Conservation (phyloP, 2,329 filamentous ascomycete genomes). For the Verticillium zaregamsianum region DNA sequence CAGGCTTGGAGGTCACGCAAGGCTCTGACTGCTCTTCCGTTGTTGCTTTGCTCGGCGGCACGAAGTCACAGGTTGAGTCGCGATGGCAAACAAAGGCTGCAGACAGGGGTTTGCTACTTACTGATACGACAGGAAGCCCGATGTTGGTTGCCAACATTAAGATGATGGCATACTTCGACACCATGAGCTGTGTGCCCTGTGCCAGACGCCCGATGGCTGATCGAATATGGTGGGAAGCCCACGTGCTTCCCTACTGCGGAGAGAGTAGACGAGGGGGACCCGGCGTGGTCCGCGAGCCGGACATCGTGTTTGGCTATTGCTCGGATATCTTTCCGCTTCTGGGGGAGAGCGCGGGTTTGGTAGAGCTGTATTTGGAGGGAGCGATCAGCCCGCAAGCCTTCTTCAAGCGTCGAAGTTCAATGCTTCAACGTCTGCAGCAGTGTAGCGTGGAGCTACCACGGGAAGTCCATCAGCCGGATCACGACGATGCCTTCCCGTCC, state of each 20-base stretch:
- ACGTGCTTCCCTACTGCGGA: not conserved
- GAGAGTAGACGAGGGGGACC: not conserved
- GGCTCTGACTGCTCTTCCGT: not conserved
- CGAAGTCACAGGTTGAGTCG: not conserved
- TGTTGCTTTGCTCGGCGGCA: constrained; percentile 3
- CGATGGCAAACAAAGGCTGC: not conserved
- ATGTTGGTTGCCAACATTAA: not conserved
- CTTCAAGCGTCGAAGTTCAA: not conserved
- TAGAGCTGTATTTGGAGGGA: constrained; percentile 1
- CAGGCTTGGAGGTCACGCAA: constrained; percentile 7
- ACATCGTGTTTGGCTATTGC: constrained; percentile 7
- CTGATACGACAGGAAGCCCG: not conserved
- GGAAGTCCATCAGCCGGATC: not conserved
- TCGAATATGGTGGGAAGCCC: not conserved
- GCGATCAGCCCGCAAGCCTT: not conserved
- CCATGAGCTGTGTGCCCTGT: constrained; percentile 6
- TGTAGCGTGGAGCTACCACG: constrained; percentile 1
- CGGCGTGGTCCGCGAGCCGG: not conserved
- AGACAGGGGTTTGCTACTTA: too few species aligned
- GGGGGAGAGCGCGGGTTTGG: constrained; percentile 3
- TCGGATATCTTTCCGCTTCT: constrained; percentile 3
- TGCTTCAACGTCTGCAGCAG: not conserved
- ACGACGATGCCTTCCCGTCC: not conserved
- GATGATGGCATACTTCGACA: constrained; percentile 9
- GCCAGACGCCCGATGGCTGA: constrained; percentile 1